Base-by-base conservation (phyloP, 192 early-diverging fungal genomes). In the Geosiphon pyriformis region DNA sequence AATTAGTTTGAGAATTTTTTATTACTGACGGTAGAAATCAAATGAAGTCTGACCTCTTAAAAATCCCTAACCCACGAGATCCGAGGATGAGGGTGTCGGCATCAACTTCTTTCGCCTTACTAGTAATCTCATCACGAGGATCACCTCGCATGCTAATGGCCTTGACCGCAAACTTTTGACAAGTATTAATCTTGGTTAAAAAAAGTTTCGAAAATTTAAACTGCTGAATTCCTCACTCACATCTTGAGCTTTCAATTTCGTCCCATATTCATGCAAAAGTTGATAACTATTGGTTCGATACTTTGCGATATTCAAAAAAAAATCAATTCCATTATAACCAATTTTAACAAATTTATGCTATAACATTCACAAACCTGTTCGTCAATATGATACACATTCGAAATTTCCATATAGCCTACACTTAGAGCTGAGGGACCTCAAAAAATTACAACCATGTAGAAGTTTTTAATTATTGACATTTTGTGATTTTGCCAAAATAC, bases 81-180 rank as follows among this genome's bases (percentile, higher is more conserved):
- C 87, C 87, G 59, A 89, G 70, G 35, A 89, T 72, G 3, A 89
- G 60, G 50, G 78, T 69, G 67, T 83, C 83, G 3, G 87, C 80
- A 23, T 80, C 74, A 27, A 83, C 30, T 34, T 85, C 80, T 17
- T 62, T 65, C 4, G 74, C 75, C 56, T 89, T 88, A 51, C 73
- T 63, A 11, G 80, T 74, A 49, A 89, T 56, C 52, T 87, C 87
- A 26, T 76, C 71, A 20, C 81, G 73, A 4, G 87, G 69, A 70
- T 89, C 87, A 2, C 87, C 87, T 8, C 76, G 65, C 69, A 82
- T 82, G 1, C 83, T 71, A 53, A 85, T 72, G 20, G 83, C 81
- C 56, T 75, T 69, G 34, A 72, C 74, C 2, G 65, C 70, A 55
- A 77, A 69, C 76, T 77, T 34, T n/a, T 49, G 22, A 20, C 2